Percentiles rank a stretch among this genome's conserved stretches.
phyloP scores from a whole-genome alignment of 768 basidiomycete genomes.

The Tricholomella constricta region DNA sequence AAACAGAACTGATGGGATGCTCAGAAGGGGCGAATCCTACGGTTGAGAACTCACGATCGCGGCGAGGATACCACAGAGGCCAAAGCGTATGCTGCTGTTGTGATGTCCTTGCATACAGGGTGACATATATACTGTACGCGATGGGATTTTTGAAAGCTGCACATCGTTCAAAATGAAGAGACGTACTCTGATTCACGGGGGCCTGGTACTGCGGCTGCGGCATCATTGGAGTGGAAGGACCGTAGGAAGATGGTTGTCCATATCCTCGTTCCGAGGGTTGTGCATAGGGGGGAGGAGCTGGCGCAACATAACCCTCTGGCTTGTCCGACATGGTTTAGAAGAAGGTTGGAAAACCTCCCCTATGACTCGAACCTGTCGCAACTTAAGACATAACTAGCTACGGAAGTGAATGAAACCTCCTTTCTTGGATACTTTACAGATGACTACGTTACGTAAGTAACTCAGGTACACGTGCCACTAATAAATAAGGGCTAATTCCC shows the following conservation, averaged over 20 bases:
- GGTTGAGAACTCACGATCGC: constrained; percentile 22
- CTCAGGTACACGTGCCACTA: constrained; percentile 9
- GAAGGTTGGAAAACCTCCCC: neutral
- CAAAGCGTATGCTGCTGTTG: constrained; percentile 23
- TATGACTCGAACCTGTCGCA: neutral
- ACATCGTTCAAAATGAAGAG: neutral
- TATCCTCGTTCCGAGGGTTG: constrained; percentile 2
- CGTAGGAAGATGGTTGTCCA: constrained; percentile 1
- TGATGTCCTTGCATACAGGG: constrained; percentile 29
- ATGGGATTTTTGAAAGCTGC: neutral
- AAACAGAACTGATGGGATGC: constrained; percentile 20
- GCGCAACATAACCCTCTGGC: neutral
- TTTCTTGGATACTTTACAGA: neutral
- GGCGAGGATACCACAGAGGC: constrained; percentile 30
- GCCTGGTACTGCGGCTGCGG: constrained; percentile 12
- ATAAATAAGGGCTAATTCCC: neutral
- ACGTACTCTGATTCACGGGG: constrained; percentile 7
- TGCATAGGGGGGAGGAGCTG: constrained; percentile 8
- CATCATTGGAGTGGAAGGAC: neutral
- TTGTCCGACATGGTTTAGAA: constrained; percentile 14
- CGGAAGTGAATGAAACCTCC: neutral
- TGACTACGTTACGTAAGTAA: neutral
- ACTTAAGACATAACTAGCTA: no score
- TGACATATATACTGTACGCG: constrained; percentile 16
- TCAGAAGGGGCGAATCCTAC: neutral